Conservation (phyloP, 75 land plant species). For the Cunninghamia lanceolata region DNA sequence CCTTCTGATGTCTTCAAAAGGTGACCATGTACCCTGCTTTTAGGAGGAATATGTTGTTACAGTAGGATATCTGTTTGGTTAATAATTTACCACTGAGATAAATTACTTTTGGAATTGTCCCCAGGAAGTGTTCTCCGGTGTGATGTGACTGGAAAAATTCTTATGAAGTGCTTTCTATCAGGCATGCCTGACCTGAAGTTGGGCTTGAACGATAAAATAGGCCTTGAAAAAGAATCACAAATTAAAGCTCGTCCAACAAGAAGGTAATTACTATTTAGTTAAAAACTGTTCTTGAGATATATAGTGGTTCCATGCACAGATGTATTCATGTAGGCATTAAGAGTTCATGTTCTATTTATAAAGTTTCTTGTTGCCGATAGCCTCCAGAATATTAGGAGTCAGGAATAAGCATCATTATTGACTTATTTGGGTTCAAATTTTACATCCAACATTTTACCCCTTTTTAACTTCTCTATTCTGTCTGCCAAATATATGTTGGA, state of each 20-base stretch:
- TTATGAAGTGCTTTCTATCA: slow-evolving; percentile 98
- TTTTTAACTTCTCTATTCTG: background rate
- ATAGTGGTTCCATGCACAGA: no score
- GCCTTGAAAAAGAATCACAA: slow-evolving; percentile 97
- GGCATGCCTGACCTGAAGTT: slow-evolving; percentile 99
- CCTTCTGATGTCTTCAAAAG: slow-evolving; percentile 99
- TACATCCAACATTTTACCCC: background rate
- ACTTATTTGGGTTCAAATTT: background rate
- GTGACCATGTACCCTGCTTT: slow-evolving; percentile 22
- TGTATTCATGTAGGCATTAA: background rate
- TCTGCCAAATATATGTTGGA: background rate
- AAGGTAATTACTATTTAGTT: slow-evolving; percentile 43
- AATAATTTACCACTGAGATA: background rate
- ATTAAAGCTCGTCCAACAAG: slow-evolving; percentile 88
- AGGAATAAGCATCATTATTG: background rate
- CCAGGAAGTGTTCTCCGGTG: slow-evolving; percentile 93
- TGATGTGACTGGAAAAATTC: slow-evolving; percentile 97
- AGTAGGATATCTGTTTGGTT: slow-evolving; percentile 11
- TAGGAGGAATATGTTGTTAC: background rate
- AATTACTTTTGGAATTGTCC: slow-evolving; percentile 4
- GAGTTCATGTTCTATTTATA: background rate
- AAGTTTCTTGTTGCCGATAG: background rate
- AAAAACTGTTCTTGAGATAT: background rate
- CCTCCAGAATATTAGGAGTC: background rate
- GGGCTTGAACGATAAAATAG: slow-evolving; percentile 98